phyloP scores from a whole-genome alignment of 108 stramenopile genomes.

The Nitzschia palea region DNA sequence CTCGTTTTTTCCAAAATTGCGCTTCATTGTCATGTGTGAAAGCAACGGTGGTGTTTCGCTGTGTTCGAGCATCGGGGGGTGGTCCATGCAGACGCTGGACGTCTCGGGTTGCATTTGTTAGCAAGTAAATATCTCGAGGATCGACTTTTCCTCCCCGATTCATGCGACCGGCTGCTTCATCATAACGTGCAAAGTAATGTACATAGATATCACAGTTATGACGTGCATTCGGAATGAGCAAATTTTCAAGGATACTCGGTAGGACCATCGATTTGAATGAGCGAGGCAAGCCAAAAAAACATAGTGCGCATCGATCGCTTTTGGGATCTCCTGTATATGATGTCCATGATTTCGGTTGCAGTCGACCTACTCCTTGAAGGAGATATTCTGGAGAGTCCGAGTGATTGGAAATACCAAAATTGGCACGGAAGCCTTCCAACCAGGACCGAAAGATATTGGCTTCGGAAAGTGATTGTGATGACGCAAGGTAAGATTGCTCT shows the following conservation, averaged over 20 bases:
- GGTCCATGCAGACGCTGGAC: conserved; percentile 1
- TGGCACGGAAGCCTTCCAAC: conserved; percentile 33
- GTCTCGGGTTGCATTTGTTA: conserved; percentile 29
- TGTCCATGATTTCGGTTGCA: conserved; percentile 30
- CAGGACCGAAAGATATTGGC: conserved; percentile 50
- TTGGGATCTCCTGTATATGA: conserved; percentile 9
- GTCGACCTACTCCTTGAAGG: conserved; percentile 31
- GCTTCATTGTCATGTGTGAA: conserved; percentile 41
- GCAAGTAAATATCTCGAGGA: conserved; percentile 37
- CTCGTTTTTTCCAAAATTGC: conserved; percentile 16
- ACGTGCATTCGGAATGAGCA: conserved; percentile 37
- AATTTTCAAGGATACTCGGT: conserved; percentile 46
- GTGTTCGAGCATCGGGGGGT: neutral
- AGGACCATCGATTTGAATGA: conserved; percentile 50
- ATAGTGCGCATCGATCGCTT: conserved; percentile 22
- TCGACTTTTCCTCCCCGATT: conserved; percentile 37
- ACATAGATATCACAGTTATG: conserved; percentile 55
- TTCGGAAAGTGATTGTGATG: conserved; percentile 10
- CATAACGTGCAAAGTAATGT: conserved; percentile 30
- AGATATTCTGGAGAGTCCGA: neutral
- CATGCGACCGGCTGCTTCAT: conserved; percentile 37
- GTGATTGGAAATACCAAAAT: neutral
- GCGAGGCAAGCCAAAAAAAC: conserved; percentile 49
- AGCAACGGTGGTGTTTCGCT: conserved; percentile 10
- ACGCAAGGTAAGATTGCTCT: neutral